These are phyloP conservation scores for Spatholobus suberectus DNA, from an alignment of 306 rosid species.

Conservation along the genomic window DNA sequence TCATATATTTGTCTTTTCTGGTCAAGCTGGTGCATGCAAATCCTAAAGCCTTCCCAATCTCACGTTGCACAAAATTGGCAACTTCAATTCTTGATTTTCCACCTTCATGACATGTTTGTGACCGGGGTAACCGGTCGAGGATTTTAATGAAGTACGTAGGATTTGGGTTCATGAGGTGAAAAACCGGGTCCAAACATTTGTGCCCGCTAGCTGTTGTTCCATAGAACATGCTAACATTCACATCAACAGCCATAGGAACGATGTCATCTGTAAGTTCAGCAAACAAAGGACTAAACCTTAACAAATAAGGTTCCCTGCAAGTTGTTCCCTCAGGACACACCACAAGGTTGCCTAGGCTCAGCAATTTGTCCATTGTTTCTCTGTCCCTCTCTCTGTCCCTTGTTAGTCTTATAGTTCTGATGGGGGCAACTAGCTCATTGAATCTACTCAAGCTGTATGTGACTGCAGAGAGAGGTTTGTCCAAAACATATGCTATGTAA, in stretches of 20 bases:
- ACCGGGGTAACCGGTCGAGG: slow-evolving; percentile 47
- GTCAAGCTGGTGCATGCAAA: slow-evolving; percentile 68
- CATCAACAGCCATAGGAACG: slow-evolving; percentile 71
- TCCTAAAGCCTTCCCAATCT: slow-evolving; percentile 61
- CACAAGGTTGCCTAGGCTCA: slow-evolving; percentile 60
- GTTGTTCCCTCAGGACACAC: slow-evolving; percentile 91
- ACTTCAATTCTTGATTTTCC: slow-evolving; percentile 63
- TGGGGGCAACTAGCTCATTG: slow-evolving; percentile 60
- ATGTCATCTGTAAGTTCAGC: slow-evolving; percentile 67
- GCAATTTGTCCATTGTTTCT: slow-evolving; percentile 47
- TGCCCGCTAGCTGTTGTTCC: slow-evolving; percentile 74
- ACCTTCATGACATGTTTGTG: slow-evolving; percentile 49
- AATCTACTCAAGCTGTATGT: slow-evolving; percentile 70
- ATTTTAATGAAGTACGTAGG: slow-evolving; percentile 43
- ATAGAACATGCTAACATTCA: slow-evolving; percentile 59
- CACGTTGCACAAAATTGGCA: slow-evolving; percentile 69
- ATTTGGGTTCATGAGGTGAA: slow-evolving; percentile 59
- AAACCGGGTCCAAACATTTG: slow-evolving; percentile 61
- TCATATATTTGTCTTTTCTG: slow-evolving; percentile 68
- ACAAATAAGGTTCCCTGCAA: slow-evolving; percentile 74
- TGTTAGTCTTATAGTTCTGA: slow-evolving; percentile 56
- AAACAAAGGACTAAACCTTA: slow-evolving; percentile 80
- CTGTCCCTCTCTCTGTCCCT: slow-evolving; percentile 63
- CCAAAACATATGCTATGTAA: slow-evolving; percentile 43
- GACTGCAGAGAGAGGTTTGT: slow-evolving; percentile 58